Base-by-base conservation (phyloP, 345 rosid species). In the Brassica carinata region DNA sequence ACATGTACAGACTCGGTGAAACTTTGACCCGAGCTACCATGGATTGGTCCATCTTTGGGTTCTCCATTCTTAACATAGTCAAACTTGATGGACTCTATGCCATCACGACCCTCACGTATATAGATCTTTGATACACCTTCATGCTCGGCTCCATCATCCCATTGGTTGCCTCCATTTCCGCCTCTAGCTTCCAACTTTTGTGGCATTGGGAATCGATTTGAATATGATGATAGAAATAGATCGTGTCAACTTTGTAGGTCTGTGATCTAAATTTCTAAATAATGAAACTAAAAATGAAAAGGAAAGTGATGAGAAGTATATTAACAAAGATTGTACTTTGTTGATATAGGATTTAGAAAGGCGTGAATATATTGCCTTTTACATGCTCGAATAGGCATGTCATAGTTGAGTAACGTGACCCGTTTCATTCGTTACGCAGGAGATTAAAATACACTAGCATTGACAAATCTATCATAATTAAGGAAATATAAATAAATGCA, bases 71-170 rank as follows among this genome's bases (percentile, higher is more conserved):
- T 59, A 11, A 38, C 62, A 68, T 77, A 77, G 59, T 77, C 80
- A 14, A 77, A 40, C 61, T 69, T 77, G 19, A 77, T 45, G 55
- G 61, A 77, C 1, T 61, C 45, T 23, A 69, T 61, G 4, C 80
- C 68, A 38, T 11, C 40, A 27, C 7, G 4, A 68, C 74, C 74
- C 3, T 61, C 68, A 26, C 73, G 48, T 27, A 69, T 61, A 43
- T 10, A 61, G 19, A 77, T 8, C n/a, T 61, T n/a, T 38, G 74
- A 58, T 11, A 69, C 14, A 15, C 74, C 61, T 36, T 67, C 67
- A 68, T 68, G 36, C 19, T 59, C 33, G 4, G 15, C 59, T 67
- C 79, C 79, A 76, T 76, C 79, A 67, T 76, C 79, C 68, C 73
- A 76, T 57, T 38, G 40, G 2, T 14, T n/a, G 1, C 67, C 67